Conservation (phyloP, 1,139 yeast genomes). For the Hyphopichia wangnamkhiaoensis region DNA sequence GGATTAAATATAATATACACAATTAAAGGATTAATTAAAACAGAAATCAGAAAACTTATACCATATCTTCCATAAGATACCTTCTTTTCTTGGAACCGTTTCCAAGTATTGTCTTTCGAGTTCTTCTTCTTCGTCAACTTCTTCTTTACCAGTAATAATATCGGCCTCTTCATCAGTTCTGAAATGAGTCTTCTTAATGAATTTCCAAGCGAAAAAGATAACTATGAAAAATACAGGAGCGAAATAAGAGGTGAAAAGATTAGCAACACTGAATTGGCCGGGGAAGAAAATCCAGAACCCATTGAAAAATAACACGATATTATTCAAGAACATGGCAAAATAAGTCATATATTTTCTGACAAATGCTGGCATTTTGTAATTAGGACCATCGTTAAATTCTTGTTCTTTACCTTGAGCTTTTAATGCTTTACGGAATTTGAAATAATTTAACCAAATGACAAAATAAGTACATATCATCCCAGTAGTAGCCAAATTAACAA, state of each 20-base stretch:
- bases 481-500: conserved; percentile 46
- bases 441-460: conserved; percentile 49
- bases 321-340: conserved; percentile 28
- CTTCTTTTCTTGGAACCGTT: conserved; percentile 18
- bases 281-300: conserved; percentile 48
- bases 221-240: conserved; percentile 35
- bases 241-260: conserved; percentile 42
- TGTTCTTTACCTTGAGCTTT: conserved; percentile 32
- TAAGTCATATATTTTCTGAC: conserved; percentile 36
- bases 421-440: conserved; percentile 36
- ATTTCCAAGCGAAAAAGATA: conserved; percentile 36
- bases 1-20: not conserved
- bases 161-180: conserved; percentile 37
- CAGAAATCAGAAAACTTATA: conserved; percentile 17
- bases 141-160: conserved; percentile 35
- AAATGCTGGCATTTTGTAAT: conserved; percentile 27
- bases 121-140: conserved; percentile 37
- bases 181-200: conserved; percentile 32
- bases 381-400: conserved; percentile 21
- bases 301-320: conserved; percentile 34
- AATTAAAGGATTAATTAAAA: conserved; percentile 12
- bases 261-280: conserved; percentile 33
- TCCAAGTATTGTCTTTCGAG: conserved; percentile 21
- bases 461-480: conserved; percentile 56
- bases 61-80: conserved; percentile 19